Conservation (phyloP, 1,139 yeast genomes). For the Lodderomyces metapsilosis region DNA sequence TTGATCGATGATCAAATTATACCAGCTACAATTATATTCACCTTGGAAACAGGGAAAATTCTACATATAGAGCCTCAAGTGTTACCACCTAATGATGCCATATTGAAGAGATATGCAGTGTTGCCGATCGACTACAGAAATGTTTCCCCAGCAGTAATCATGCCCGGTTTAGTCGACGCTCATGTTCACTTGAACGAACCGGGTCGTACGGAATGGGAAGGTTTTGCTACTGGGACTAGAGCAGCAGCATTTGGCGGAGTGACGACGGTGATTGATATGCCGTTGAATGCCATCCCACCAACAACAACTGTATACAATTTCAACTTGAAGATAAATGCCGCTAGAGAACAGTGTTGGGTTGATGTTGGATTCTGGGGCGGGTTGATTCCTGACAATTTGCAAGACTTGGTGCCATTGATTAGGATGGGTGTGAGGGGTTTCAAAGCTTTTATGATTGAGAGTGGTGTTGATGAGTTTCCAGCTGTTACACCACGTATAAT, state of each 20-base stretch:
- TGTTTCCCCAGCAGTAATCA: constrained; percentile 62
- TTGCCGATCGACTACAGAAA: constrained; percentile 42
- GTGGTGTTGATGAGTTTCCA: constrained; percentile 95
- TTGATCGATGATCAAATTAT: constrained; percentile 48
- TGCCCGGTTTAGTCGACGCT: constrained; percentile 92
- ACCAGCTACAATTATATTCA: constrained; percentile 70
- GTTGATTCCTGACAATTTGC: constrained; percentile 71
- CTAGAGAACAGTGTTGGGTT: constrained; percentile 81
- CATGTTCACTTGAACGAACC: constrained; percentile 95
- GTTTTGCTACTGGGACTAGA: constrained; percentile 87
- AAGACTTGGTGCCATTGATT: constrained; percentile 70
- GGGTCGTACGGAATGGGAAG: constrained; percentile 95
- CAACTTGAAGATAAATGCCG: constrained; percentile 71
- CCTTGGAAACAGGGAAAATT: constrained; percentile 64
- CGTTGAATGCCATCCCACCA: constrained; percentile 92
- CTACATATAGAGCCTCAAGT: constrained; percentile 44
- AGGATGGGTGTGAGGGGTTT: constrained; percentile 88
- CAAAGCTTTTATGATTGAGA: constrained; percentile 85
- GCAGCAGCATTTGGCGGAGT: constrained; percentile 96
- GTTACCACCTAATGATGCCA: constrained; percentile 34
- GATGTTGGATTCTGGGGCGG: constrained; percentile 98
- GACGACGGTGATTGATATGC: constrained; percentile 95
- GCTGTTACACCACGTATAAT: constrained; percentile 66
- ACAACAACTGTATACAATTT: constrained; percentile 82
- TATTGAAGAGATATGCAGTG: constrained; percentile 43